Evolutionary conservation across 305 asterid genomes (phyloP), one percentile per base, ranked within the genome.

Genomic region (Solanum chacoense): DNA sequence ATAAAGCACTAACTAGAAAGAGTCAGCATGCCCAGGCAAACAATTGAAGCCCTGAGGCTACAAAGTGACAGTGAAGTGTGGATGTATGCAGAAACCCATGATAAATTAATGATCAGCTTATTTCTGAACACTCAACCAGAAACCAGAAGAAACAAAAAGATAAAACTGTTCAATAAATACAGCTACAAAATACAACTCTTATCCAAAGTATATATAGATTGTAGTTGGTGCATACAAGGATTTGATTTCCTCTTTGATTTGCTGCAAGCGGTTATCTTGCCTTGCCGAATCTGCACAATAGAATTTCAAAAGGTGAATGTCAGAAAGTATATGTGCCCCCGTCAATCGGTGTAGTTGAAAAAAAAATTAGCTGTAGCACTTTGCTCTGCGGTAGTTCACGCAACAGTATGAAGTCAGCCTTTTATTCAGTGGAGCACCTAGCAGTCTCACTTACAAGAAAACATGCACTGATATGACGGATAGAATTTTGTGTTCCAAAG

Each of bases 241-340:
- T 94, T 88, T 93, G 90, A 97, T 93, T 92, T 90, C 94, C 90
- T 95, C 95, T 93, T 95, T 96, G 93, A 97, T 97, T 86, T 93
- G 93, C 93, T 95, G 97, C 93, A 97, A 90, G 32, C 96, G 96
- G 84, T 90, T 88, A 87, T 95, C 98, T 86, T 92, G 92, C 93
- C 91, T 94, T 9, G 90, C 91, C 89, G 88, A 91, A 69, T 92
- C 99, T 97, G 97, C 93, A 92, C n/a, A 40, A 76, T 87, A 88
- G 29, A 89, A 75, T 75, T 86, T 55, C 24, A 40, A 69, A 55
- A 55, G 71, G 37, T 71, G 72, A 34, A 77, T 55, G 76, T 50
- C 85, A 88, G 69, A 13, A 85, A 31, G 20, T 83, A 31, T 50
- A 80, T 4, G 22, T 50, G 31, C 42, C 73, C 65, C 35, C 24